phyloP scores from a whole-genome alignment of 352 stramenopile species.

The Thalassiosira sp. region DNA sequence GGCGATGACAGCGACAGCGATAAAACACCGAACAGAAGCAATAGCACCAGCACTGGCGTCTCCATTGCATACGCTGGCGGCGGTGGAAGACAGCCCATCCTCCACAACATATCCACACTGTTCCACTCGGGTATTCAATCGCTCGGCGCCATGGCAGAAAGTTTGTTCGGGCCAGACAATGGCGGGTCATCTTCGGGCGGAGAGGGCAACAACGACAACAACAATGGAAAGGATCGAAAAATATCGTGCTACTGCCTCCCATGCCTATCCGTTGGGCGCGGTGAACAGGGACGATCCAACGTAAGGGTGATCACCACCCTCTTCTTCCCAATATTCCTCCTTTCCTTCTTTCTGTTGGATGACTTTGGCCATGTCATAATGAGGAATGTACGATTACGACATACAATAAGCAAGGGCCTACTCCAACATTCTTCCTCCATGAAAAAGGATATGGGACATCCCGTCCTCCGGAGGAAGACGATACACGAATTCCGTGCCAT shows the following conservation, averaged over 20 bases:
- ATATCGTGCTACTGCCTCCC: slow-evolving; percentile 42
- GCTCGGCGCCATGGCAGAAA: not conserved
- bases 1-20: not conserved
- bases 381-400: slow-evolving; percentile 15
- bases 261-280: slow-evolving; percentile 25
- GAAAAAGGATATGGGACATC: not conserved
- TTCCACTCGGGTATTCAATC: not conserved
- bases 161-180: not conserved
- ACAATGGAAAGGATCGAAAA: slow-evolving; percentile 5
- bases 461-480: slow-evolving; percentile 7
- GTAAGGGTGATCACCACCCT: slow-evolving; percentile 25
- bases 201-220: slow-evolving; percentile 7
- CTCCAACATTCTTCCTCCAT: not conserved
- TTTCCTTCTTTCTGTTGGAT: slow-evolving; percentile 43
- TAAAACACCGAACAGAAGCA: not conserved
- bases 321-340: slow-evolving; percentile 37
- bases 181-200: not conserved
- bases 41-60: not conserved
- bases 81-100: not conserved
- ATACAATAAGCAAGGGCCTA: not conserved
- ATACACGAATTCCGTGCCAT: slow-evolving; percentile 28
- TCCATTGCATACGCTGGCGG: not conserved
- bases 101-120: not conserved
- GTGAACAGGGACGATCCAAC: slow-evolving; percentile 23
- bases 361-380: slow-evolving; percentile 27